These are phyloP conservation scores for Wickerhamomyces bisporus DNA, from an alignment of 805 yeast species.

Conservation along the genomic window DNA sequence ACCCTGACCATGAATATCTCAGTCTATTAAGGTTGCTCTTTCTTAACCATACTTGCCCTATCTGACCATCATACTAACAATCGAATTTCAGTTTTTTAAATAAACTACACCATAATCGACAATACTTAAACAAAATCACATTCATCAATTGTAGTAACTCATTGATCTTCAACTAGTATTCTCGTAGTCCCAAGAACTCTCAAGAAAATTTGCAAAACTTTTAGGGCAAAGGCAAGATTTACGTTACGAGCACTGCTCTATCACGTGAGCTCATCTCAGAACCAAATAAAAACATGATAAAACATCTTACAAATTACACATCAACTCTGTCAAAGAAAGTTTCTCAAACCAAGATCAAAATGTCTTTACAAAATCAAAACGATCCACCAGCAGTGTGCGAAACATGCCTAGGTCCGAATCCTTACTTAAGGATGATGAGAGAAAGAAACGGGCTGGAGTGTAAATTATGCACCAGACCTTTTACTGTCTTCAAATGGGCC, in stretches of 20 bases:
- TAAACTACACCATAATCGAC: too few species aligned
- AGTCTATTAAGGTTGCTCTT: neutral
- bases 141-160: neutral
- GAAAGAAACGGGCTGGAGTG: slow-evolving; percentile 77
- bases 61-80: slow-evolving; percentile 3
- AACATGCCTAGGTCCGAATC: slow-evolving; percentile 62
- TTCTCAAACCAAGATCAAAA: too few species aligned
- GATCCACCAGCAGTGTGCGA: slow-evolving; percentile 63
- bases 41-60: neutral
- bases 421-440: slow-evolving; percentile 64
- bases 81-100: too few species aligned
- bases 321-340: too few species aligned
- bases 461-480: slow-evolving; percentile 79
- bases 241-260: too few species aligned
- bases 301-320: too few species aligned
- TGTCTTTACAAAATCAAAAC: slow-evolving; percentile 1
- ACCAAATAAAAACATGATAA: too few species aligned
- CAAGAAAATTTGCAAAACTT: too few species aligned
- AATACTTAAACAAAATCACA: neutral
- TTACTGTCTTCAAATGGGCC: slow-evolving; percentile 75
- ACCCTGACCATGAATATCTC: slow-evolving; percentile 42
- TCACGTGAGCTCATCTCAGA: too few species aligned
- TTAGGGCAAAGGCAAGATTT: too few species aligned
- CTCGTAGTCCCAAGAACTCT: too few species aligned
- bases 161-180: too few species aligned